Evolutionary conservation across 2,329 filamentous ascomycete genomes (phyloP).

Genomic region (Mariannaea sp.): DNA sequence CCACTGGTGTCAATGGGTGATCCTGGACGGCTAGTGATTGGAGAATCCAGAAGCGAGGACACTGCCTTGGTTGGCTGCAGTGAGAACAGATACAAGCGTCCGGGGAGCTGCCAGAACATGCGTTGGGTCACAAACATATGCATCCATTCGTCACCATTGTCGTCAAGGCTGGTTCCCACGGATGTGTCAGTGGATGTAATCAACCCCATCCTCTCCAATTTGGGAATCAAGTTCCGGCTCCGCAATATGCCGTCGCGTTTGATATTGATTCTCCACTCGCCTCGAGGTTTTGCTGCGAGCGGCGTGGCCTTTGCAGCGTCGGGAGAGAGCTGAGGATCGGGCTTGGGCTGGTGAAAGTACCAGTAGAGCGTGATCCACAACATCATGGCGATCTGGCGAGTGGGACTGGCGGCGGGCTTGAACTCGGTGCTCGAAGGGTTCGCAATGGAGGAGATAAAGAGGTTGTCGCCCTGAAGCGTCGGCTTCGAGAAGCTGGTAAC

Average conservation of each 20-base stretch:
- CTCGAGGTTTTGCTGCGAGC: conserved; percentile 71
- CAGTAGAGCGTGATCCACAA: conserved; percentile 93
- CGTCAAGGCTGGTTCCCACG: conserved; percentile 69
- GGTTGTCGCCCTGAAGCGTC: conserved; percentile 76
- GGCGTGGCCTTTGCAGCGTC: conserved; percentile 69
- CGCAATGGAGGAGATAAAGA: conserved; percentile 92
- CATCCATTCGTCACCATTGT: conserved; percentile 69
- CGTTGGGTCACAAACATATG: conserved; percentile 81
- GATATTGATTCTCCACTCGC: conserved; percentile 86
- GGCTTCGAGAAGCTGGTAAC: conserved; percentile 64
- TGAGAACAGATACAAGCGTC: conserved; percentile 85
- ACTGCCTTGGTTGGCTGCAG: conserved; percentile 61
- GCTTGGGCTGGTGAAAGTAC: conserved; percentile 92
- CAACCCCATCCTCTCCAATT: conserved; percentile 91
- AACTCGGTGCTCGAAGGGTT: conserved; percentile 81
- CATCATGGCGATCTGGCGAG: conserved; percentile 94
- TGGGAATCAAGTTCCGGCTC: conserved; percentile 80
- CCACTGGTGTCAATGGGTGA: conserved; percentile 50
- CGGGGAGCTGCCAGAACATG: conserved; percentile 91
- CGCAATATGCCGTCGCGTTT: conserved; percentile 87
- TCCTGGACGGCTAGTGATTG: conserved; percentile 56
- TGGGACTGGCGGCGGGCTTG: conserved; percentile 78
- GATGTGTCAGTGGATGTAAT: conserved; percentile 76
- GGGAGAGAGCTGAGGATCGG: conserved; percentile 66
- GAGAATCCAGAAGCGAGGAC: conserved; percentile 54